Evolutionary conservation across 116 monocot species (phyloP), one percentile per base, ranked within the genome.

Genomic region (Papilionanthe hybrid): DNA sequence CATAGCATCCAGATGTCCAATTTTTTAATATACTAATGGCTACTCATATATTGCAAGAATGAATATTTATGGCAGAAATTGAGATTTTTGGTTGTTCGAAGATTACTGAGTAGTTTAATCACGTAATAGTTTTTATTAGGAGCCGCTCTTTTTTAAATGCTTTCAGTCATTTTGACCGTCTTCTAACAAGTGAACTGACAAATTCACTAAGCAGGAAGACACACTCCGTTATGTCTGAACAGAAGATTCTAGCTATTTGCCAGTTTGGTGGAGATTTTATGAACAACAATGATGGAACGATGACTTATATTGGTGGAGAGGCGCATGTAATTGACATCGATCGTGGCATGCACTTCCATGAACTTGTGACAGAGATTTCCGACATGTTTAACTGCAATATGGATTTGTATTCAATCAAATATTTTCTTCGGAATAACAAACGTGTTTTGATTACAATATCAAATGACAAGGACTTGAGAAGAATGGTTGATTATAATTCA

Each of bases 311-410:
- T 72, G 86, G 86, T 49, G 82, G 86, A 30, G 86, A 86, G 48
- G 86, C 86, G 9, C 86, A 86, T 80, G 86, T 80, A 3, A 86
- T 86, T 7, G 82, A 79, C 60, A 82, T 86, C 42, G 77, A 86
- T 5, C 68, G 41, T 58, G 72, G 77, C 44, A 77, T 72, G 72
- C 75, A 72, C 10, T 77, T 86, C 27, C 43, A 20, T 48, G 79
- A 79, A 72, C 56, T 86, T 15, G 55, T 56, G 44, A 55, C 82
- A 17, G 86, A 86, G 80, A 72, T 86, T 80, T 86, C 86, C 13
- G 69, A 76, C 22, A 82, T 82, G 37, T 82, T 86, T 50, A 86
- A 77, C 29, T 79, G 76, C 79, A 80, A 77, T 77, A 72, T 57
- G 19, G 76, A 76, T 65, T 30, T 67, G 15, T 80, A 77, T 83